Conservation (phyloP, 1,139 yeast species). For the Candida neerlandica region DNA sequence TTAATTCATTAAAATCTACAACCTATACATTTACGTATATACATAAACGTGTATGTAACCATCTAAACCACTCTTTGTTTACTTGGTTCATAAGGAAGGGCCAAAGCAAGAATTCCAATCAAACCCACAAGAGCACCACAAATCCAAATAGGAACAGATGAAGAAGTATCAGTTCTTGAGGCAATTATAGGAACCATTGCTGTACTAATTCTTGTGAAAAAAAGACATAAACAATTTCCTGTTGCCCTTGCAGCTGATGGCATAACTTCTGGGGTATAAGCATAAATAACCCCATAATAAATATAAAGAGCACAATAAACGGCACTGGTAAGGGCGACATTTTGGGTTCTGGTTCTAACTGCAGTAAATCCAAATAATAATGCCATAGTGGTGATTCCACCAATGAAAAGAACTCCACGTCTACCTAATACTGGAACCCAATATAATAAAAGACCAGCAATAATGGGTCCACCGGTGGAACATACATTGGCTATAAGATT, state of each 20-base stretch:
- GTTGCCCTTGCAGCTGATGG: constrained; percentile 40
- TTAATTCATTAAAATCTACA: too few relatives aligned
- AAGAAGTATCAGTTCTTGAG: constrained; percentile 28
- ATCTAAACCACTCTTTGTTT: constrained; percentile 24
- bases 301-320: constrained; percentile 33
- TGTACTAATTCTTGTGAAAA: constrained; percentile 32
- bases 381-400: constrained; percentile 37
- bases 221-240: constrained; percentile 35
- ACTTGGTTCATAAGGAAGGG: constrained; percentile 38
- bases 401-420: constrained; percentile 35
- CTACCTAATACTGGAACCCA: constrained; percentile 32
- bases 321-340: constrained; percentile 33
- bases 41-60: too few relatives aligned
- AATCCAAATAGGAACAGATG: constrained; percentile 36
- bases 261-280: constrained; percentile 38
- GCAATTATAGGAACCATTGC: constrained; percentile 35
- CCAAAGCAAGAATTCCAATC: constrained; percentile 31
- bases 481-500: constrained; percentile 29
- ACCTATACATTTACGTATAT: too few relatives aligned
- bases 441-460: constrained; percentile 31
- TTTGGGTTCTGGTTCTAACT: constrained; percentile 28
- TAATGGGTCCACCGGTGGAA: constrained; percentile 34
- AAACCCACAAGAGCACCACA: constrained; percentile 37
- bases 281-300: constrained; percentile 36
- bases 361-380: constrained; percentile 38